Evolutionary conservation across 208 protist genomes (phyloP), one percentile per base, ranked within the genome.

Genomic region (Trypanosoma boissoni): DNA sequence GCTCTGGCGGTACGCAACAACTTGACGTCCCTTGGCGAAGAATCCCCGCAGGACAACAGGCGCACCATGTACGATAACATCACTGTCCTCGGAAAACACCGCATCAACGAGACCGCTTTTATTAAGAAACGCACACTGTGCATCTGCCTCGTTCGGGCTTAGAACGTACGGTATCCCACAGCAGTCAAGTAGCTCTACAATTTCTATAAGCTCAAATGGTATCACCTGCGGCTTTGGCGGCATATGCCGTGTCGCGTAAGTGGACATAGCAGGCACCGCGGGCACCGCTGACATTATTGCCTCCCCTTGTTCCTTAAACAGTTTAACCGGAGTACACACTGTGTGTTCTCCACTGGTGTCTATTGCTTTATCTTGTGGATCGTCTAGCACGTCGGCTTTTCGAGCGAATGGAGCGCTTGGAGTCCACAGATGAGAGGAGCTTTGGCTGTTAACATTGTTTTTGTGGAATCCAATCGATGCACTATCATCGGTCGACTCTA

Each of bases 61-160:
- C 7, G 88, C 95, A 18, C 96, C 97, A 73, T 98, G 98, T 16
- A 99, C 86, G 29, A 98, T 85, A 8, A 96, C 87, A 76, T 99
- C 97, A 63, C 80, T 93, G 76, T 99, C 97, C 64, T 99, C 96
- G 3, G 95, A 97, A 57, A 98, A 95, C 23, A 97, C 87, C n/a
- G 91, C 97, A 67, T 98, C 88, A 12, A 96, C 88, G 20, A 98
- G 72, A 16, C 81, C 79, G 1, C 46, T 16, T 27, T 64, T 54
- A 36, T 78, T 80, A 26, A 98, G 63, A 68, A 84, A 86, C 28
- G 93, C 93, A 64, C 92, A 97, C 83, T 98, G 96, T n/a, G 93
- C 88, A 52, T 98, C 95, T 16, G 95, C 91, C 67, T 98, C 95
- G 28, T 58, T 52, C 16, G 95, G 95, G 46, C 87, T 92, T 14